Conservation (phyloP, 2,329 filamentous ascomycete genomes). For the Chaetoscypha palmicola region DNA sequence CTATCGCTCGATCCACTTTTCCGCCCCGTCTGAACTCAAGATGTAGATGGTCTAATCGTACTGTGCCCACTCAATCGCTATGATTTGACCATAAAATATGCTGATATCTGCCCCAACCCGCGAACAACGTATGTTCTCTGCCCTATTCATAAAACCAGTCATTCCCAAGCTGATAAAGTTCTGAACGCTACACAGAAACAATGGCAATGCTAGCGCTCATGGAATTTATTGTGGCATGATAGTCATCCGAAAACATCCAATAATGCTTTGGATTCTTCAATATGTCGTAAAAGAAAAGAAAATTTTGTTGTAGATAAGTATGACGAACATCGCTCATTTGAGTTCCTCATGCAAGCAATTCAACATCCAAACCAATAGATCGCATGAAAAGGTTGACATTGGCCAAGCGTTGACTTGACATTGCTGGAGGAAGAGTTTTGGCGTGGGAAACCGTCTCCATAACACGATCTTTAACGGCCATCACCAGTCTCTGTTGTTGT, state of each 20-base stretch:
- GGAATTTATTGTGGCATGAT: slow-evolving; percentile 15
- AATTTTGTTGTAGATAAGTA: slow-evolving; percentile 20
- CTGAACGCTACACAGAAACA: slow-evolving; percentile 22
- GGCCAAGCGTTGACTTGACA: slow-evolving; percentile 74
- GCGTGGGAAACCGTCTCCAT: slow-evolving; percentile 88
- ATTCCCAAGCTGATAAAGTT: slow-evolving; percentile 12
- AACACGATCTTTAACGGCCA: slow-evolving; percentile 95
- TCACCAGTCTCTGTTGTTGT: slow-evolving; percentile 88
- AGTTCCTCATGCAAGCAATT: slow-evolving; percentile 40
- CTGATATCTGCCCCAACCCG: not conserved
- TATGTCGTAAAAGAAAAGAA: slow-evolving; percentile 18
- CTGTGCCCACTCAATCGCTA: slow-evolving; percentile 1
- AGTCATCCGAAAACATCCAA: no score
- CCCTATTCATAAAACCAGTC: slow-evolving; percentile 14
- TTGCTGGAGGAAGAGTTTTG: slow-evolving; percentile 81
- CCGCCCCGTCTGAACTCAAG: slow-evolving; percentile 1
- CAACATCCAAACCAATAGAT: slow-evolving; percentile 96
- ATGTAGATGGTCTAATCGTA: slow-evolving; percentile 1
- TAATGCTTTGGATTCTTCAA: slow-evolving; percentile 11
- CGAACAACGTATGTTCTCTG: no score
- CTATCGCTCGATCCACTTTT: no score
- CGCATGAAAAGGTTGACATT: slow-evolving; percentile 99
- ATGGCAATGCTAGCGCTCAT: slow-evolving; percentile 18
- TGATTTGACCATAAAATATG: not conserved
- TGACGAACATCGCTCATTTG: slow-evolving; percentile 10